phyloP scores from a whole-genome alignment of 768 basidiomycete species.

The Pulveroboletus sp. region DNA sequence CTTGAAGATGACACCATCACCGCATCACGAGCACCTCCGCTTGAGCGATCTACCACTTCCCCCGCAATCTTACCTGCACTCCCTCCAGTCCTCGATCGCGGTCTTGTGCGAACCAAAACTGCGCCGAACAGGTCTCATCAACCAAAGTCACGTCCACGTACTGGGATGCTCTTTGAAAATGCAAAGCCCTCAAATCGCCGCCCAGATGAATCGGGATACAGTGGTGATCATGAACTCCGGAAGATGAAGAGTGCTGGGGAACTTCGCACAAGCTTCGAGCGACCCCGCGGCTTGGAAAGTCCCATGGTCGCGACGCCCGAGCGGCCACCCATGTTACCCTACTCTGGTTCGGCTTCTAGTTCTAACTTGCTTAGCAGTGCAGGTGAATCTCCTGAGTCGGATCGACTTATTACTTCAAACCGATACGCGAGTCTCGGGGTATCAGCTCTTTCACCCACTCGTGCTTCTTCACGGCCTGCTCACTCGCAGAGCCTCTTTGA shows the following conservation, averaged over 20 bases:
- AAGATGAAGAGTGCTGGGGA: conserved; percentile 89
- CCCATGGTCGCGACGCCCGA: conserved; percentile 33
- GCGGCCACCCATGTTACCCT: conserved; percentile 45
- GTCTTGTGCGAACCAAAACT: conserved; percentile 68
- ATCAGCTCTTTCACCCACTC: conserved; percentile 33
- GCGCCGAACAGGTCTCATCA: conserved; percentile 59
- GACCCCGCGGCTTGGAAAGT: conserved; percentile 23
- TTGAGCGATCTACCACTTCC: conserved; percentile 50
- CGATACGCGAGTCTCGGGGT: conserved; percentile 69
- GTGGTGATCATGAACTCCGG: conserved; percentile 59
- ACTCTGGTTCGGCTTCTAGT: conserved; percentile 63
- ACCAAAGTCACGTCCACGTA: conserved; percentile 40
- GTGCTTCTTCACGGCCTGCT: conserved; percentile 35
- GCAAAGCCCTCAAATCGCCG: conserved; percentile 13
- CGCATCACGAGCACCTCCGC: conserved; percentile 51
- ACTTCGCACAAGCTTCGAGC: conserved; percentile 44
- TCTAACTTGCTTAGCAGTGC: conserved; percentile 53
- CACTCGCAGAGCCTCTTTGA: conserved; percentile 50
- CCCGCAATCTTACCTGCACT: conserved; percentile 36
- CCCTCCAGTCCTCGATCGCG: conserved; percentile 31
- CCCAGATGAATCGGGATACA: conserved; percentile 40
- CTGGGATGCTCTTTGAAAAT: conserved; percentile 25
- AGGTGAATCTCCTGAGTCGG: conserved; percentile 31
- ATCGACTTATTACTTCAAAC: conserved; percentile 40
- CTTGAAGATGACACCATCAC: conserved; percentile 73